phyloP scores from a whole-genome alignment of 495 filamentous ascomycete species.

The Xylaria cubensis region DNA sequence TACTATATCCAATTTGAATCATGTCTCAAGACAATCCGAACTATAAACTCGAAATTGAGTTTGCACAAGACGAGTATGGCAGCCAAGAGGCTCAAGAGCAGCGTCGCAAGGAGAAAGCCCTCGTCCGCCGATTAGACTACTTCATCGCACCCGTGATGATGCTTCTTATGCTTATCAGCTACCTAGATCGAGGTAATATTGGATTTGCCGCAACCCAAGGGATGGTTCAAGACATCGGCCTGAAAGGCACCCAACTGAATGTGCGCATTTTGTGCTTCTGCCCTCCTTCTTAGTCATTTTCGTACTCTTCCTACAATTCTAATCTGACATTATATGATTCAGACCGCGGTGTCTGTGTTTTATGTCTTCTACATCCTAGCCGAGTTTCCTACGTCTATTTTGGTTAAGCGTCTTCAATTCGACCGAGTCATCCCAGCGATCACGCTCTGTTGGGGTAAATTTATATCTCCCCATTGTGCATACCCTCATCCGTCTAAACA shows the following conservation, averaged over 20 bases:
- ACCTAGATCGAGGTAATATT: slow-evolving; percentile 53
- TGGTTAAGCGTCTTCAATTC: slow-evolving; percentile 41
- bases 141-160: slow-evolving; percentile 52
- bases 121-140: slow-evolving; percentile 49
- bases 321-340: background rate
- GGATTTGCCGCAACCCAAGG: slow-evolving; percentile 50
- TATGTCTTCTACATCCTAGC: slow-evolving; percentile 42
- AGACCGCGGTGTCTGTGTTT: slow-evolving; percentile 40
- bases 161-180: slow-evolving; percentile 47
- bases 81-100: background rate
- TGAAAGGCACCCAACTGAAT: slow-evolving; percentile 49
- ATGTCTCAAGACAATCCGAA: background rate
- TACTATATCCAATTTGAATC: background rate
- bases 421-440: slow-evolving; percentile 39
- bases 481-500: background rate
- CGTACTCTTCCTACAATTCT: background rate
- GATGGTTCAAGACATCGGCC: slow-evolving; percentile 47
- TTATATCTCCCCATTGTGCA: too few species aligned
- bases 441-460: slow-evolving; percentile 38
- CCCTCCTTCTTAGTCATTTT: background rate
- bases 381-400: slow-evolving; percentile 39
- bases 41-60: slow-evolving; percentile 1
- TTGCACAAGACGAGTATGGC: background rate
- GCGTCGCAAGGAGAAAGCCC: slow-evolving; percentile 29
- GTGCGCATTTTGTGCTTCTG: slow-evolving; percentile 6